phyloP scores from a whole-genome alignment of 257 asterid genomes.

The Nicotiana undulata region DNA sequence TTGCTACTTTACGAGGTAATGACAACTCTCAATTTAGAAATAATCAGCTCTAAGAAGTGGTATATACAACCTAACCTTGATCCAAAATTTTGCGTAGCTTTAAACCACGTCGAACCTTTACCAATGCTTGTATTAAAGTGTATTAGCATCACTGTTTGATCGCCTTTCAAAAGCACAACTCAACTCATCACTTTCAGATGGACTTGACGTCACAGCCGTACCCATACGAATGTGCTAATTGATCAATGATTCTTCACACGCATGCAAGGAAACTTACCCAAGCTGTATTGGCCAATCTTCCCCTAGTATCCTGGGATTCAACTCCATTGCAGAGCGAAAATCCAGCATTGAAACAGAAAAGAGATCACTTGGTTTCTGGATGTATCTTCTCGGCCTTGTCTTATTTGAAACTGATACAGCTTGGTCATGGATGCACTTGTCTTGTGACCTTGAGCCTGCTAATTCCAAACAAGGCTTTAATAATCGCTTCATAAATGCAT shows the following conservation, averaged over 20 bases:
- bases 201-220: slow-evolving; percentile 6
- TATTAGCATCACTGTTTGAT: slow-evolving; percentile 29
- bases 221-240: slow-evolving; percentile 14
- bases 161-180: slow-evolving; percentile 19
- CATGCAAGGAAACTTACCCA: slow-evolving; percentile 36
- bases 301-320: slow-evolving; percentile 47
- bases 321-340: slow-evolving; percentile 45
- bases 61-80: slow-evolving; percentile 49
- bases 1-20: slow-evolving; percentile 35
- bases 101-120: slow-evolving; percentile 18
- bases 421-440: slow-evolving; percentile 25
- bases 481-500: slow-evolving; percentile 46
- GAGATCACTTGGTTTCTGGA: slow-evolving; percentile 14
- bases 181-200: slow-evolving; percentile 21
- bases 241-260: slow-evolving; percentile 29
- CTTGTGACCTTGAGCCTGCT: slow-evolving; percentile 35
- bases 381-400: slow-evolving; percentile 16
- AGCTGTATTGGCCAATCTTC: slow-evolving; percentile 50
- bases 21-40: slow-evolving; percentile 13
- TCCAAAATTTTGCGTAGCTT: slow-evolving; percentile 22
- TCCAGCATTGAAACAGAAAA: slow-evolving; percentile 44
- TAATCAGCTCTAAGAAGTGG: slow-evolving; percentile 28
- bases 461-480: slow-evolving; percentile 48
- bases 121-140: slow-evolving; percentile 19
- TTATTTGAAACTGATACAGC: slow-evolving; percentile 24